Base-by-base conservation (phyloP, 768 basidiomycete species). In the Suillus clintonianus region DNA sequence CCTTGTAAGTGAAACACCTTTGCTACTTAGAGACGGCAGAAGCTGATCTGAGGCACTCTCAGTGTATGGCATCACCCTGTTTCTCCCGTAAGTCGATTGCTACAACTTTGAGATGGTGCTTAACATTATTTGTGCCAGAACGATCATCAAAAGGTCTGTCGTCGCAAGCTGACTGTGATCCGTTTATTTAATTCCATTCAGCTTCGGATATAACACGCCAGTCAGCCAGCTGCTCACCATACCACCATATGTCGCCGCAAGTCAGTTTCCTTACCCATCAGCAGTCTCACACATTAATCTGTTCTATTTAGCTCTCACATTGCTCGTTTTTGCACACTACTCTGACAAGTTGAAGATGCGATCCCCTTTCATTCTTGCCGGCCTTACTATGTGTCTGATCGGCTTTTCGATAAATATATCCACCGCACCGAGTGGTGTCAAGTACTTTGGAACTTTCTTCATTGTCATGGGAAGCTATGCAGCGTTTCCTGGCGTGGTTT, bases 51-150 rank as follows among this genome's bases (percentile, higher is more conserved):
- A 51, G 14, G 7, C 36, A 17, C 15, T 27, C 37, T 19, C 45
- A 89, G 89, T 89, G 3, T 89, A 87, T 67, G 89, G 89, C 3
- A 89, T 89, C 54, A 88, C 89, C 0, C 76, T 89, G 30, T 91
- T 91, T 79, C 75, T 90, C 36, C 88, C 88, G 86, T 89, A 70
- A 69, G 89, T 81, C 1, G 3, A 15, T 32, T 45, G 27, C 19
- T 55, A 19, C 57, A 24, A n/a, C 19, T 57, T 9, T 65, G 32
- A 39, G 9, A 17, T n/a, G 45, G 4, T 19, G 13, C 41, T 39
- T 14, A 53, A 51, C 17, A 34, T 3, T 54, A 39, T 13, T 7
- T 50, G 17, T 14, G 37, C 36, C 50, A 65, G 64, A 37, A 63
- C 64, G 22, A 65, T 63, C 30, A 65, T 65, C 41, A 30, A 63